Percentiles rank a stretch among this genome's conserved stretches.
Evolutionary conservation across 805 yeast species (phyloP).

Genomic region (Metschnikowia anglica): DNA sequence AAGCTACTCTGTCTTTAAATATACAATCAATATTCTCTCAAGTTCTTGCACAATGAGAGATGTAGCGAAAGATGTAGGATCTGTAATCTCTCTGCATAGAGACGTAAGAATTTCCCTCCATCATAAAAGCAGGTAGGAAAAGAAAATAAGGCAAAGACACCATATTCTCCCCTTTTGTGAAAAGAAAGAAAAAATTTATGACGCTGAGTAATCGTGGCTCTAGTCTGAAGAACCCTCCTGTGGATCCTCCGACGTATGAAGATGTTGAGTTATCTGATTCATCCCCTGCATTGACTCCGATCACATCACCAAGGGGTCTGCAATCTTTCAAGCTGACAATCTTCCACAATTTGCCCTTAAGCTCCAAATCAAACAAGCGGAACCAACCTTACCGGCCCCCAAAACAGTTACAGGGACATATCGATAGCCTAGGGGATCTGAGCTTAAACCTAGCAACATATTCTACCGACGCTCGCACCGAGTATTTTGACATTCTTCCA

Average conservation of each 20-base stretch:
- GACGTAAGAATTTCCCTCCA: neutral
- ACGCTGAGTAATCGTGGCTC: neutral
- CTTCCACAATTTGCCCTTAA: neutral
- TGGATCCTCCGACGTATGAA: constrained; percentile 26
- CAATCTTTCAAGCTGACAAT: neutral
- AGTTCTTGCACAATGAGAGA: neutral
- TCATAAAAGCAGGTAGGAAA: neutral
- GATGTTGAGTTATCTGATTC: constrained; percentile 17
- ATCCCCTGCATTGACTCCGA: constrained; percentile 13
- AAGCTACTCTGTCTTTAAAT: neutral
- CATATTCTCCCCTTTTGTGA: too few species aligned
- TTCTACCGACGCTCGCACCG: constrained; percentile 20
- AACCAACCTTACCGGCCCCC: constrained; percentile 37
- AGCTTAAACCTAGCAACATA: constrained; percentile 10
- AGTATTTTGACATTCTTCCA: constrained; percentile 57
- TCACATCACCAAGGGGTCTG: constrained; percentile 7
- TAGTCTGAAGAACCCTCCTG: constrained; percentile 11
- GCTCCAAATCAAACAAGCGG: constrained; percentile 11
- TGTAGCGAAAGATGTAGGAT: neutral
- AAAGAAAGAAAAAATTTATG: too few species aligned
- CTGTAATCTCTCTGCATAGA: neutral
- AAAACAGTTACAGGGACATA: constrained; percentile 35
- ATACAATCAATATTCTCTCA: neutral
- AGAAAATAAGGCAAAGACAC: neutral
- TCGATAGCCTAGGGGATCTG: constrained; percentile 25